Base-by-base conservation (phyloP, 208 protist species). In the Leishmania amazonensis region DNA sequence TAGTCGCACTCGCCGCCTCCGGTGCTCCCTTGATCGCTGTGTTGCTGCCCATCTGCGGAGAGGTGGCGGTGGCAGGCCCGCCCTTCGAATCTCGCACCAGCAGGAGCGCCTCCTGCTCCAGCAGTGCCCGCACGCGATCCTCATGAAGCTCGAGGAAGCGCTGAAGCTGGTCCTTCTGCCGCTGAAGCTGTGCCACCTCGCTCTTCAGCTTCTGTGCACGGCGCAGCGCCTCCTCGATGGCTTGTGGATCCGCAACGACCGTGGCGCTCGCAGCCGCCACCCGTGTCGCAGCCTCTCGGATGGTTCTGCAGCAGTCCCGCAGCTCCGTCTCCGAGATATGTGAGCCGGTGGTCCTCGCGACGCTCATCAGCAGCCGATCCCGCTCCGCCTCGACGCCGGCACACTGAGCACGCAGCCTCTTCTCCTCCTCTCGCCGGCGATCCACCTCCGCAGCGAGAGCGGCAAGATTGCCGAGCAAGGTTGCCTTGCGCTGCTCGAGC, bases 81-180 rank as follows among this genome's bases (percentile, higher is more conserved):
- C 57, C n/a, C 45, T 75, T 45, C 40, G 54, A 54, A 38, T 79
- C 68, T 42, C 62, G 62, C 51, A 38, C 70, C 0, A 79, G 79
- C 9, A 85, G 49, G 35, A 94, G 67, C 38, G 85, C 87, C 58
- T 90, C 90, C 62, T 85, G 84, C 75, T 91, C 87, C 57, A 93
- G 79, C 47, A 94, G 83, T 11, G 92, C 87, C 3, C 76, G 58
- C 64, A 97, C 84, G 31, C 89, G 89, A 64, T 92, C 86, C 83
- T 97, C 87, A 42, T 87, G 90, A 7, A 93, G 76, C 21, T 84
- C 79, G 86, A 97, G 87, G 80, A 88, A 93, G 31, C 86, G 83
- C 68, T 90, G 87, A 45, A 97, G 88, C 57, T 93, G 90, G 21
- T 97, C 92, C 83, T 93, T 95, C 86, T 95, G 92, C 62, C 86